Evolutionary conservation across 371 early-diverging fungal genomes (phyloP), one percentile per base, ranked within the genome.

Genomic region (Rhizoclosmatium hyalinum): DNA sequence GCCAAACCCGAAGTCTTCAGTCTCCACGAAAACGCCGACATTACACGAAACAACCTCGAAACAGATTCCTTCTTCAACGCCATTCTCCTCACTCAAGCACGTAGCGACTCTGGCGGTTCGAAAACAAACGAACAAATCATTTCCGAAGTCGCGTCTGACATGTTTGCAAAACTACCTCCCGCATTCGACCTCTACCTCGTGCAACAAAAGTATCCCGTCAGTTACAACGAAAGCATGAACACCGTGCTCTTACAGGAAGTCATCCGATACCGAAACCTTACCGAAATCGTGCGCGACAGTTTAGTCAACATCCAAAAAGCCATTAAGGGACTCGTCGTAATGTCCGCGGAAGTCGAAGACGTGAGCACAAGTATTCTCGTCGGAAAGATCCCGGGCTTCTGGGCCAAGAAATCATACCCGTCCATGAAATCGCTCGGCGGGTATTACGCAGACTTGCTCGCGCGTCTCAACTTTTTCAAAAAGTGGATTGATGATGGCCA

Each of bases 11-110:
- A 86, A 74, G 86, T 85, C 32, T 88, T 88, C 78, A 72, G 80
- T 68, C 75, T 88, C 57, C 86, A 88, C 62, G 88, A 86, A 53
- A 88, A 88, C 72, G 88, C 88, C 19, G 88, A 88, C 73, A 88
- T 88, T 67, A 79, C 86, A 3, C 78, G 80, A 42, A 88, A 86
- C 68, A 85, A 88, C 72, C 78, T 88, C 8, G 88, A 86, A 71
- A 86, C 86, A 2, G 85, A 86, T 32, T 53, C 61, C 3, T 83
- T 88, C 73, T 84, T 88, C 73, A 60, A 77, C 24, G 74, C 88
- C 14, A 83, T 88, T 39, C 67, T 88, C 21, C 57, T 72, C 2
- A 88, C 88, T 8, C 88, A 88, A 63, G 85, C 80, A 24, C 53
- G 77, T 5, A 73, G 80, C n/a, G 83, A 80, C 42, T 74, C 79